Base-by-base conservation (phyloP, 1,284 basidiomycete species). In the Papiliotrema terrestris region DNA sequence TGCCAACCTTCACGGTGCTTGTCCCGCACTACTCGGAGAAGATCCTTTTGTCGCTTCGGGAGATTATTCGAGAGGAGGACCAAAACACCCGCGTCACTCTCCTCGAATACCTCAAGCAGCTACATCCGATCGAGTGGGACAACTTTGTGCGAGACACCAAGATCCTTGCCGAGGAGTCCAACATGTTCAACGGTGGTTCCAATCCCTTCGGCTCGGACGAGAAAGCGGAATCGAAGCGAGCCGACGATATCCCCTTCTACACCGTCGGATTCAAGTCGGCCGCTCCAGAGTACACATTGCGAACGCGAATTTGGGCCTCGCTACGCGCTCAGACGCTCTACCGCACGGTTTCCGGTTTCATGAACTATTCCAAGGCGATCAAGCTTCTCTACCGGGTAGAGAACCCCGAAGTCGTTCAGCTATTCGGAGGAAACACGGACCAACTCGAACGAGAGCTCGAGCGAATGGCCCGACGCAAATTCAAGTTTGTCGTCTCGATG, bases 291-390 rank as follows among this genome's bases (percentile, higher is more conserved):
- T 98, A 96, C 78, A 98, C 95, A 0, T 84, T 98, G 29, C 92
- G 95, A 62, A 98, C 96, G 15, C 89, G 95, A 78, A 98, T 98
- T 69, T 98, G 95, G 95, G 94, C 95, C 11, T 98, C 94, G 26
- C 83, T 98, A 15, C 91, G 95, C 58, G 95, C 95, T 20, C 96
- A 98, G 80, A 98, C 96, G 2, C 85, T 98, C 35, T 98, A 98
- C 78, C 87, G 96, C 65, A 98, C 95, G 20, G 94, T 98, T 17
- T 97, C 96, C 45, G 96, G 95, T 51, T 98, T 98, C 87, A 98
- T 98, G 96, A 98, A 98, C 81, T 98, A 98, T 78, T 86, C 90
- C 68, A 98, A 98, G 82, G 95, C 96, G 19, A 98, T 98, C 85
- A 98, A 98, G 79, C 82, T 98, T n/a, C 84, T 98, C 29, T 97